Percentiles rank a stretch among this genome's conserved stretches.
Evolutionary conservation across 2,329 filamentous ascomycete species (phyloP).

Genomic region (Neofusicoccum parvum): DNA sequence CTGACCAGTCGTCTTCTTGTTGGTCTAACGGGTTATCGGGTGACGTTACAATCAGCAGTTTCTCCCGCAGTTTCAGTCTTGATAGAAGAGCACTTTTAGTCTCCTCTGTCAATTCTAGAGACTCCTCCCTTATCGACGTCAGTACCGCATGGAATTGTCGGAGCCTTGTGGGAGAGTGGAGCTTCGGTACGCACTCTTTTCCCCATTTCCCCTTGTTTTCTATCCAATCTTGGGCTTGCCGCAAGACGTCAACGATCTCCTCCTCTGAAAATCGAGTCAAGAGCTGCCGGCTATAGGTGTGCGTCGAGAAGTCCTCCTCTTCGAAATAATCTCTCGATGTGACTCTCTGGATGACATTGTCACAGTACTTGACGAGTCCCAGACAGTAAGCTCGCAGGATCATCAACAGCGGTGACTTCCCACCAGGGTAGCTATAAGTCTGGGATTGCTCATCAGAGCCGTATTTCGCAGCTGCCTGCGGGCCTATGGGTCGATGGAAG

Average conservation of each 20-base stretch:
- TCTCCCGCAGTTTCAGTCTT: slow-evolving; percentile 67
- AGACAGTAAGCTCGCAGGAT: slow-evolving; percentile 85
- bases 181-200: background rate
- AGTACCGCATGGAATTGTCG: too few relatives aligned
- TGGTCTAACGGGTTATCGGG: slow-evolving; percentile 33
- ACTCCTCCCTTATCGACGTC: background rate
- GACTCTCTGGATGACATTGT: slow-evolving; percentile 75
- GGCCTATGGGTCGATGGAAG: slow-evolving; percentile 50
- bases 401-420: slow-evolving; percentile 44
- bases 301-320: slow-evolving; percentile 96
- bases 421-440: slow-evolving; percentile 43
- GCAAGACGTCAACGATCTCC: slow-evolving; percentile 58
- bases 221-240: slow-evolving; percentile 56
- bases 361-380: slow-evolving; percentile 79
- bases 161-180: too few relatives aligned
- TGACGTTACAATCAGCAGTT: slow-evolving; percentile 60
- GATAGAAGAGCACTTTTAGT: slow-evolving; percentile 60
- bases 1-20: slow-evolving; percentile 39
- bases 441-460: slow-evolving; percentile 28
- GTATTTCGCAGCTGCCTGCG: slow-evolving; percentile 23
- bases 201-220: slow-evolving; percentile 25
- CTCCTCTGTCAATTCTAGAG: slow-evolving; percentile 36
- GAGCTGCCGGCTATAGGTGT: slow-evolving; percentile 81
- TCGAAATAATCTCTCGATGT: slow-evolving; percentile 89
- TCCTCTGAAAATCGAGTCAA: slow-evolving; percentile 64